Base-by-base conservation (phyloP, 352 stramenopile species). In the Phytophthora palmivora region DNA sequence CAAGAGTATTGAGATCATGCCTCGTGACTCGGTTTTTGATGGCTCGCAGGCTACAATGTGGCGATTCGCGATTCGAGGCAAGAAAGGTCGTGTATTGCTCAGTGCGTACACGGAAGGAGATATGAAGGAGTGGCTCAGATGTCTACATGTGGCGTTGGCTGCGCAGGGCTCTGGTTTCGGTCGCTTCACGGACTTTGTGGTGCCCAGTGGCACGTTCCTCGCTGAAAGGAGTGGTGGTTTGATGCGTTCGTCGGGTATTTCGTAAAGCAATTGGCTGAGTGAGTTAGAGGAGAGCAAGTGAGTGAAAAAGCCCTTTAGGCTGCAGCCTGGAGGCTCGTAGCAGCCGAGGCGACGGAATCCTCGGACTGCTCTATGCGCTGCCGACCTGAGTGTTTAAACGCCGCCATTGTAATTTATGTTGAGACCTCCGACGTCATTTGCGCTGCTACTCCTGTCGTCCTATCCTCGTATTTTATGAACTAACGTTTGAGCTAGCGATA, bases 41-140 rank as follows among this genome's bases (percentile, higher is more conserved):
- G 82, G 87, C 44, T 71, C 73, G 1, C 70, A 85, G 22, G 81
- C 84, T 26, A 92, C 87, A n/a, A 89, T 95, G 79, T 95, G 87
- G 87, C 78, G 87, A 33, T 90, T 95, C 37, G 82, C 81, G 1
- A 84, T 95, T 39, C 76, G 79, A n/a, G 67, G 63, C 38, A 87
- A 87, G 21, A 76, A 61, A 16, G 73, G 84, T 15, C 84, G 87
- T 49, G 77, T 94, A 26, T 43, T 95, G 42, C 49, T 95, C 16
- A 82, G 81, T 37, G 81, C 84, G n/a, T 90, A 92, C 63, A 87
- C 82, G 34, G 87, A 95, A 50, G 58, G 58, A 19, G 87, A 95
- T 54, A 92, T 95, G 84, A 95, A 95, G 50, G 74, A 92, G 47
- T 95, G 87, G 87, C 76, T 94, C 41, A 68, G 84, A 26, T 88